Conservation (phyloP, 306 rosid genomes). For the Cicer yamashitae region DNA sequence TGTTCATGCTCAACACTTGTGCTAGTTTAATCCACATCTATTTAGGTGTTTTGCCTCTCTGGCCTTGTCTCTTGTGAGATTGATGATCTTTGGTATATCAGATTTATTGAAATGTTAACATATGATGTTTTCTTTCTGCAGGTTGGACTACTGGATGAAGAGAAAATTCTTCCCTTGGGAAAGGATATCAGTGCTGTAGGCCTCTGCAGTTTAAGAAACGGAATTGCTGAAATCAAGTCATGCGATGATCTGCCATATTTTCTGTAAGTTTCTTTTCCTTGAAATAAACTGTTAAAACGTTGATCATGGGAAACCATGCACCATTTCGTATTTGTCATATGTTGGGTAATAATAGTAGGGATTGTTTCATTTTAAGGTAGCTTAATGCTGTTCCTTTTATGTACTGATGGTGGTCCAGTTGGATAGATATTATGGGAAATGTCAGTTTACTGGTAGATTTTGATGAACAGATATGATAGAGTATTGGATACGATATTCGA, state of each 20-base stretch:
- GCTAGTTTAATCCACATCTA: conserved; percentile 5
- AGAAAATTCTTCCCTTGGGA: conserved; percentile 88
- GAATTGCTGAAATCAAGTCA: conserved; percentile 75
- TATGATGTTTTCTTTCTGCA: conserved; percentile 49
- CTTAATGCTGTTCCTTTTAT: conserved; percentile 9
- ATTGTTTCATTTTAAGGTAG: conserved; percentile 9
- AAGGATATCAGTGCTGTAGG: conserved; percentile 86
- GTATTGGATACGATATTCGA: not conserved
- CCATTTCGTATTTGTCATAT: conserved; percentile 17
- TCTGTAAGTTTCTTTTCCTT: conserved; percentile 63
- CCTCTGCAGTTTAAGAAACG: conserved; percentile 62
- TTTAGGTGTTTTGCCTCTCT: conserved; percentile 31
- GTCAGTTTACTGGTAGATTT: conserved; percentile 2
- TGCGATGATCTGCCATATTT: conserved; percentile 85
- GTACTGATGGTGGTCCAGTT: conserved; percentile 7
- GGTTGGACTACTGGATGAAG: conserved; percentile 92
- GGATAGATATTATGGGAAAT: conserved; percentile 24
- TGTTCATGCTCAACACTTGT: conserved; percentile 2
- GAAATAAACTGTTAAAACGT: conserved; percentile 27
- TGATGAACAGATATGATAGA: not conserved
- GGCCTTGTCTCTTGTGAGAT: conserved; percentile 4
- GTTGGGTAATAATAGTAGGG: conserved; percentile 12
- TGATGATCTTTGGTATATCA: conserved; percentile 26
- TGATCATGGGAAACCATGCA: conserved; percentile 20
- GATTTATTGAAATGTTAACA: conserved; percentile 37